Evolutionary conservation across 148 eudicot species (phyloP).

Genomic region (Limonium bicolor): DNA sequence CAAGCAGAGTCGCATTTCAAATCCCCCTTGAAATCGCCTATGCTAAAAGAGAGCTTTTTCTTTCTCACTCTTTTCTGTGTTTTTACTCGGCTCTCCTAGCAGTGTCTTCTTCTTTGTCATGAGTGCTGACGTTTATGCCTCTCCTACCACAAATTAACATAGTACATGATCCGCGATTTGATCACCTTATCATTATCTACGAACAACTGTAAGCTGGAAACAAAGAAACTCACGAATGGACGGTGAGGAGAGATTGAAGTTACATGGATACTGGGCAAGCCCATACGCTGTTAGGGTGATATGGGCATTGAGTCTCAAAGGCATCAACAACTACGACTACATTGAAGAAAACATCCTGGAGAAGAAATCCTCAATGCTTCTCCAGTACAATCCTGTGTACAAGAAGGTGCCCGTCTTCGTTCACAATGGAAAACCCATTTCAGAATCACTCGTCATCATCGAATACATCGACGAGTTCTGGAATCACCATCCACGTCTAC

Average conservation of each 20-base stretch:
- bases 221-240: too few species aligned
- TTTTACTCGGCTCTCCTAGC: too few species aligned
- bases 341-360: neutral
- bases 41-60: too few species aligned
- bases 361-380: neutral
- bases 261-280: neutral
- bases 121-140: too few species aligned
- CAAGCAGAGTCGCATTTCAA: too few species aligned
- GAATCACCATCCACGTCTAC: constrained; percentile 6
- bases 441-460: constrained; percentile 5
- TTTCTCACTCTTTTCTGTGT: too few species aligned
- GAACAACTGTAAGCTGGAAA: too few species aligned
- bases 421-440: constrained; percentile 7
- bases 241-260: neutral
- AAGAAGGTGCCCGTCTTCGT: constrained; percentile 5
- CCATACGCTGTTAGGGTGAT: neutral
- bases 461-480: constrained; percentile 10
- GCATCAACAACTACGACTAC: neutral
- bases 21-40: too few species aligned
- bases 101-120: too few species aligned
- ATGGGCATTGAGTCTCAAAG: constrained; percentile 1
- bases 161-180: too few species aligned
- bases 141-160: too few species aligned
- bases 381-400: neutral
- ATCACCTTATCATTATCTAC: too few species aligned